These are phyloP conservation scores for Apiospora phragmitis DNA, from an alignment of 2,329 filamentous ascomycete genomes.

Conservation along the genomic window DNA sequence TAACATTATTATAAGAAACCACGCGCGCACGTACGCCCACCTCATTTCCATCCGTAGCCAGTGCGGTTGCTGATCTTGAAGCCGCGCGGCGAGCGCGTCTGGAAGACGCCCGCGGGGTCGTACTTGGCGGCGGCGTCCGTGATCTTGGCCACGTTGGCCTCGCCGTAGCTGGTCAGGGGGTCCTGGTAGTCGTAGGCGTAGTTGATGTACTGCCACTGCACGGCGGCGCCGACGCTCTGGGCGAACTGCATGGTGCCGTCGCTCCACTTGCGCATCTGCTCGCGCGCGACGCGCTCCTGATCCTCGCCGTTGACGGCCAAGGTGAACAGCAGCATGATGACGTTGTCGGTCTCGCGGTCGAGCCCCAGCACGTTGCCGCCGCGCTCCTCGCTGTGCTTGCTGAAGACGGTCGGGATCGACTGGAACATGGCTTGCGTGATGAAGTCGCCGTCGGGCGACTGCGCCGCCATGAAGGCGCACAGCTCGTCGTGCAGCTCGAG, in stretches of 20 bases:
- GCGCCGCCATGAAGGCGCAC: conserved; percentile 31
- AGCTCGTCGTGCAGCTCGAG: conserved; percentile 40
- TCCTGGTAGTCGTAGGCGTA: conserved; percentile 35
- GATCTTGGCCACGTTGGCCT: conserved; percentile 31
- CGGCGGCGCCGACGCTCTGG: conserved; percentile 15
- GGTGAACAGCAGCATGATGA: conserved; percentile 30
- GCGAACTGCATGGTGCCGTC: conserved; percentile 28
- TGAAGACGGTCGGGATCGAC: conserved; percentile 39
- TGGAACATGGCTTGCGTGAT: conserved; percentile 35
- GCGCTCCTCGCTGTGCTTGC: conserved; percentile 31
- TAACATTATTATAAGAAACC: neutral
- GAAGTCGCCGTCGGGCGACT: conserved; percentile 30
- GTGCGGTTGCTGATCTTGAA: conserved; percentile 33
- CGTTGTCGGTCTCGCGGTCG: conserved; percentile 33
- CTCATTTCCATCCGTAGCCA: neutral
- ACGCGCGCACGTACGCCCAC: neutral
- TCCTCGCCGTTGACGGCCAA: conserved; percentile 32
- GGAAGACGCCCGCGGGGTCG: conserved; percentile 37
- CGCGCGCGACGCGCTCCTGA: conserved; percentile 27
- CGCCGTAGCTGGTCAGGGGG: conserved; percentile 35
- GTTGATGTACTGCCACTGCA: conserved; percentile 38
- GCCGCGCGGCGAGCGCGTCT: conserved; percentile 37
- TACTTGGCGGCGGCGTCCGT: conserved; percentile 33
- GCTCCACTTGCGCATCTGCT: conserved; percentile 30
- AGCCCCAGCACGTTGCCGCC: conserved; percentile 43